phyloP scores from a whole-genome alignment of 192 early-diverging fungal genomes.

The Oehlia diaphana region DNA sequence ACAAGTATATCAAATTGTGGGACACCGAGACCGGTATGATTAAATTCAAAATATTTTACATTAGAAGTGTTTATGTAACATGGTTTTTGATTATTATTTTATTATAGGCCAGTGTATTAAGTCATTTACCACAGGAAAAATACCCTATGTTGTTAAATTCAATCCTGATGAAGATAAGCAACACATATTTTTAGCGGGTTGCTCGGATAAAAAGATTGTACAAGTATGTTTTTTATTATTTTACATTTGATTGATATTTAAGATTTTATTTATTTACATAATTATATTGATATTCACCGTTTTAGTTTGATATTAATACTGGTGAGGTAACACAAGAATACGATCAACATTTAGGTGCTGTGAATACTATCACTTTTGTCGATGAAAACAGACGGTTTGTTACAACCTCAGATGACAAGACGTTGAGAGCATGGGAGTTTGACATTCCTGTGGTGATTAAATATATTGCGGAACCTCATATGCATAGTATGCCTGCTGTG shows the following conservation, averaged over 20 bases:
- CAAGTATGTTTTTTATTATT: conserved; percentile 33
- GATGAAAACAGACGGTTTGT: conserved; percentile 93
- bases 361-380: conserved; percentile 97
- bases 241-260: background rate
- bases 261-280: background rate
- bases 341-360: conserved; percentile 94
- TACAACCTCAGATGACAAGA: conserved; percentile 97
- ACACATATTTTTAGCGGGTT: conserved; percentile 88
- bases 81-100: background rate
- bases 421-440: conserved; percentile 95
- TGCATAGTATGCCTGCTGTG: conserved; percentile 96
- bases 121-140: conserved; percentile 70
- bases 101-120: conserved; percentile 72
- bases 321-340: conserved; percentile 92
- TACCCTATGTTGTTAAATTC: conserved; percentile 89
- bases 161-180: conserved; percentile 88
- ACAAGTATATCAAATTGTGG: conserved; percentile 94
- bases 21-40: conserved; percentile 89
- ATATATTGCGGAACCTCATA: conserved; percentile 92
- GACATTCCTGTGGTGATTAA: conserved; percentile 99
- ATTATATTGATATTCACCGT: conserved; percentile 24
- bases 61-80: too few species aligned
- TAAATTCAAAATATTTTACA: background rate
- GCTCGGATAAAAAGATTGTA: conserved; percentile 88
- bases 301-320: conserved; percentile 82